Evolutionary conservation across 345 rosid species (phyloP).

Genomic region (Trapa incisa): DNA sequence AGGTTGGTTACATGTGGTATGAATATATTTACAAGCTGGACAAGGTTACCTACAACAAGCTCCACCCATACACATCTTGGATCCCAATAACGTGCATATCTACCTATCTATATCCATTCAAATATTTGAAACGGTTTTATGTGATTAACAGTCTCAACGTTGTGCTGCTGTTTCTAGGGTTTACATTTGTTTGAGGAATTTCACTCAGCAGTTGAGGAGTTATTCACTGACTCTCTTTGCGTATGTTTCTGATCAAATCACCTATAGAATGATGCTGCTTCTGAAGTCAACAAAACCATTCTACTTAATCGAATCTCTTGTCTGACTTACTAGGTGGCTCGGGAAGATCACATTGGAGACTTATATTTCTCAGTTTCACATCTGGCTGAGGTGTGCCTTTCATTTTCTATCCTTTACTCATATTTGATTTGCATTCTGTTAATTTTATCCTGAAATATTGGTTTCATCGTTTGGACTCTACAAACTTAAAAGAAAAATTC

Average conservation of each 20-base stretch:
- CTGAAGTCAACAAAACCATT: not conserved
- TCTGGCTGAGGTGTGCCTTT: conserved; percentile 75
- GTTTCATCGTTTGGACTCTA: too few relatives aligned
- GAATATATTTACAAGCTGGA: conserved; percentile 88
- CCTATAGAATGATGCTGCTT: not conserved
- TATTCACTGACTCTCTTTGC: conserved; percentile 69
- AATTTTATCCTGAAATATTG: not conserved
- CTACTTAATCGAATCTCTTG: conserved; percentile 10
- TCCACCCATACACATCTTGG: conserved; percentile 98
- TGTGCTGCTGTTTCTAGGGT: conserved; percentile 33
- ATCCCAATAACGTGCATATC: conserved; percentile 87
- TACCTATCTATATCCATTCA: not conserved
- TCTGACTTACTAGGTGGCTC: conserved; percentile 58
- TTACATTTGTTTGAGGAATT: conserved; percentile 84
- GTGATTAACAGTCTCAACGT: not conserved
- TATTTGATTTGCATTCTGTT: not conserved
- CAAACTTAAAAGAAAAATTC: too few relatives aligned
- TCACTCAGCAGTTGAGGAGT: conserved; percentile 68
- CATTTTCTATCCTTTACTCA: not conserved
- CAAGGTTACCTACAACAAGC: conserved; percentile 80
- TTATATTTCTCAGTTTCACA: conserved; percentile 90
- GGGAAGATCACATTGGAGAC: conserved; percentile 92
- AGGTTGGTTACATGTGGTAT: conserved; percentile 95
- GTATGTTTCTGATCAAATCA: conserved; percentile 27
- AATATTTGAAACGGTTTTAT: not conserved